A percentile compares a stretch with the other conserved stretches of the same genome.
phyloP scores from a whole-genome alignment of 1,284 basidiomycete genomes.

The Laetiporus sulphureus region DNA sequence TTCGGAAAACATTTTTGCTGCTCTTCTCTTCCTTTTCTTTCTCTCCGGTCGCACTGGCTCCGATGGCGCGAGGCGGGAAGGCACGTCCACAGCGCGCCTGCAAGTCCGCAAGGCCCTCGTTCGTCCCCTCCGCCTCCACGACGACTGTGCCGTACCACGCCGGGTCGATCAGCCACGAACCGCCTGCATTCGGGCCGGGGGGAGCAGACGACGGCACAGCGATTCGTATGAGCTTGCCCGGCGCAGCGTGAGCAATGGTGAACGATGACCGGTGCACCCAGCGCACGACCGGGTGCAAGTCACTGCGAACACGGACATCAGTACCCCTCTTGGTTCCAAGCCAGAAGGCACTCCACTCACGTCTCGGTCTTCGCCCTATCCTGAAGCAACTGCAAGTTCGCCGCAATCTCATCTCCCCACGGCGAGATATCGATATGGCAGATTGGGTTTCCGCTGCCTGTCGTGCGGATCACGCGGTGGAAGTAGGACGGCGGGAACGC shows the following conservation, averaged over 20 bases:
- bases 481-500: conserved; percentile 81
- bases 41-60: conserved; percentile 20
- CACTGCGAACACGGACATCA: conserved; percentile 29
- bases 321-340: too few species aligned
- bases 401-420: conserved; percentile 69
- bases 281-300: conserved; percentile 69
- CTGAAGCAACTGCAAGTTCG: conserved; percentile 68
- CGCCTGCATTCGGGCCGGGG: conserved; percentile 22
- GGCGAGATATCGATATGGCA: conserved; percentile 65
- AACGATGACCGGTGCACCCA: conserved; percentile 79
- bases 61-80: conserved; percentile 47
- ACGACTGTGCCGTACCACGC: conserved; percentile 78
- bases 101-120: conserved; percentile 74
- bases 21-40: conserved; percentile 40
- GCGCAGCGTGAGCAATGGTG: conserved; percentile 41
- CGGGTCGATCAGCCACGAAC: conserved; percentile 54
- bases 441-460: conserved; percentile 57
- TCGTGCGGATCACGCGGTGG: conserved; percentile 67
- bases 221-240: conserved; percentile 21
- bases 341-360: conserved; percentile 42
- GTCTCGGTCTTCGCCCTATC: conserved; percentile 74
- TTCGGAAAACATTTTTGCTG: conserved; percentile 62
- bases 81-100: conserved; percentile 62
- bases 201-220: conserved; percentile 21
- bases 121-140: conserved; percentile 77